phyloP scores from a whole-genome alignment of 202 grass and related monocot genomes.

The Carex arenaria region DNA sequence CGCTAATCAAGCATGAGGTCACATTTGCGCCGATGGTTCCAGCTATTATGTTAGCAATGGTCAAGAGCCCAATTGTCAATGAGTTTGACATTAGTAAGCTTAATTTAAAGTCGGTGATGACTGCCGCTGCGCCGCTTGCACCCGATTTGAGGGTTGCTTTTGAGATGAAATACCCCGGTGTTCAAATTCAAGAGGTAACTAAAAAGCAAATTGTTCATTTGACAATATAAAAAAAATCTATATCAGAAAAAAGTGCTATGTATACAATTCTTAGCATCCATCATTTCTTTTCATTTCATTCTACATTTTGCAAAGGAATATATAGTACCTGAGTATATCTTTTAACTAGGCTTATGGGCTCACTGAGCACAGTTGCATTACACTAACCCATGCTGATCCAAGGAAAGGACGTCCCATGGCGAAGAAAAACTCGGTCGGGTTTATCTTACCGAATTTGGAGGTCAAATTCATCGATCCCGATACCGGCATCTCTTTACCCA shows the following conservation, averaged over 20 bases:
- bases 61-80: conserved; percentile 46
- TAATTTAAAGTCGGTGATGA: conserved; percentile 71
- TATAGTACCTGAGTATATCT: background rate
- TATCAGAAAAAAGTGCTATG: background rate
- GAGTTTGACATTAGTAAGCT: conserved; percentile 51
- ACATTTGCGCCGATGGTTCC: conserved; percentile 81
- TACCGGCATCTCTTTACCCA: conserved; percentile 59
- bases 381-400: conserved; percentile 61
- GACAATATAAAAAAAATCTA: background rate
- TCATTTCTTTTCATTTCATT: background rate
- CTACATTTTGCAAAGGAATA: background rate
- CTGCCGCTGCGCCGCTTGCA: conserved; percentile 70
- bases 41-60: conserved; percentile 83
- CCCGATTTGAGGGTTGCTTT: conserved; percentile 62
- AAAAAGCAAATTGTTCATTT: background rate
- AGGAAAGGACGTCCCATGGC: conserved; percentile 26
- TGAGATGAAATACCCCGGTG: conserved; percentile 52
- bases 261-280: background rate
- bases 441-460: conserved; percentile 87
- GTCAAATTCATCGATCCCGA: conserved; percentile 78
- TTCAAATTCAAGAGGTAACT: conserved; percentile 68
- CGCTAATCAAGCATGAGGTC: conserved; percentile 50
- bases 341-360: conserved; percentile 62
- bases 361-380: conserved; percentile 95
- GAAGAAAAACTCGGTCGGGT: conserved; percentile 81